Base-by-base conservation (phyloP, 176 grass and related monocot species). In the Carex kokanica region DNA sequence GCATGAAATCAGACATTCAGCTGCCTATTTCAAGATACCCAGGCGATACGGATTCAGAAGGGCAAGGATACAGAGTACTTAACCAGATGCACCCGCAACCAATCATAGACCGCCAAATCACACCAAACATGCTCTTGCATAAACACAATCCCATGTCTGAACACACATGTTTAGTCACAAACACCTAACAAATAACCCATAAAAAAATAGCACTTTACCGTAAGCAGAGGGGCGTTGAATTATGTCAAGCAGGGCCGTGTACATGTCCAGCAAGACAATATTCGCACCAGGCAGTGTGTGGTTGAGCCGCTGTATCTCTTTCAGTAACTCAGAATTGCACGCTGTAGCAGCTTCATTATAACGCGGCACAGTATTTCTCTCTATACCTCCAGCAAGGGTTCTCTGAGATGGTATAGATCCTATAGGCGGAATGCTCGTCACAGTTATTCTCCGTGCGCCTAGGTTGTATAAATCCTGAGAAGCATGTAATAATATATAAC, bases 331-430 rank as follows among this genome's bases (percentile, higher is more conserved):
- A 18, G 92, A 69, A 85, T 97, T 97, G 86, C 55, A 88, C 61
- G 88, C 58, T 38, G 83, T 29, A 64, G 92, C 36, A 8, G 90
- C 92, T 83, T 97, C 83, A 88, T 97, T 97, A 74, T 97, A 97
- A 2, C 82, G 86, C 13, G 87, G 0, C 8, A 94, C 94, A 32
- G 91, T 92, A 20, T 81, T 80, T 91, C 92, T 72, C 25, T 89
- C 90, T 18, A 91, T 47, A 23, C 94, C 94, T 45, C 94, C 92
- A 20, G 90, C 92, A 54, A 82, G 60, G 52, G 90, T 94, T 84
- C 92, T 90, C 86, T 97, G 94, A 63, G 94, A 97, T 31, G 94
- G 94, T 74, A 97, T 12, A 82, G 91, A 97, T 72, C 94, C 94
- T 64, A 97, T 81, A 1, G 94, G 94, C 18, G 94, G 87, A 16